These are phyloP conservation scores for Brassica juncea DNA, from an alignment of 345 rosid species.

Conservation along the genomic window DNA sequence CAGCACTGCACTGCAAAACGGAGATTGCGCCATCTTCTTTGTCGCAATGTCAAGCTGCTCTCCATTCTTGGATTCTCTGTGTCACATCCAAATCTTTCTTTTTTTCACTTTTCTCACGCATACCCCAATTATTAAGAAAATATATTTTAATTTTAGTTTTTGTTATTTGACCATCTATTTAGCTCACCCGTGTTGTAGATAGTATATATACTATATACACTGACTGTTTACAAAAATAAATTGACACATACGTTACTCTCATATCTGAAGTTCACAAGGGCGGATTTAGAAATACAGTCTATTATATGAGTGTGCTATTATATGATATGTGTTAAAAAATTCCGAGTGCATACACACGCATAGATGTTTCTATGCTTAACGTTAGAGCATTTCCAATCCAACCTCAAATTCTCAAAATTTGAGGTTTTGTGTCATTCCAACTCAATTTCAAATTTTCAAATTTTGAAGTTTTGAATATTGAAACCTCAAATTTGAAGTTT, in stretches of 20 bases:
- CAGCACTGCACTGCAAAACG: constrained; percentile 35
- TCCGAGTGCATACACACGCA: not conserved
- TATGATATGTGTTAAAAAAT: not conserved
- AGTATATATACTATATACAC: not conserved
- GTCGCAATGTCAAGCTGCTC: constrained; percentile 40
- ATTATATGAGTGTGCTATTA: not conserved
- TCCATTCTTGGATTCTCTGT: constrained; percentile 37
- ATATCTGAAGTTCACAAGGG: not conserved
- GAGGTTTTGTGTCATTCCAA: too few relatives aligned
- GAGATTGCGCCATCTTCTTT: constrained; percentile 41
- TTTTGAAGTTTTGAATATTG: too few relatives aligned
- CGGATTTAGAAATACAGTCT: not conserved
- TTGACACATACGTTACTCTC: constrained; percentile 1
- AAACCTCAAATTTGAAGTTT: too few relatives aligned
- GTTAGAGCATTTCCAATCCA: too few relatives aligned
- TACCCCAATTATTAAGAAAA: not conserved
- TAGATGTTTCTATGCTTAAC: not conserved
- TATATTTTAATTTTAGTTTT: not conserved
- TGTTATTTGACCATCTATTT: not conserved
- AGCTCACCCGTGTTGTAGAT: not conserved
- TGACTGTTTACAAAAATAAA: not conserved
- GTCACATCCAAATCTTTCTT: constrained; percentile 28
- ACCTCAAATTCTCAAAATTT: too few relatives aligned
- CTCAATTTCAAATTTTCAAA: too few relatives aligned
- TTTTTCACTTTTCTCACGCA: constrained; percentile 8